Percentiles rank a stretch among this genome's conserved stretches.
Evolutionary conservation across 2,329 filamentous ascomycete genomes (phyloP).

Genomic region (Penicillium brasilianum): DNA sequence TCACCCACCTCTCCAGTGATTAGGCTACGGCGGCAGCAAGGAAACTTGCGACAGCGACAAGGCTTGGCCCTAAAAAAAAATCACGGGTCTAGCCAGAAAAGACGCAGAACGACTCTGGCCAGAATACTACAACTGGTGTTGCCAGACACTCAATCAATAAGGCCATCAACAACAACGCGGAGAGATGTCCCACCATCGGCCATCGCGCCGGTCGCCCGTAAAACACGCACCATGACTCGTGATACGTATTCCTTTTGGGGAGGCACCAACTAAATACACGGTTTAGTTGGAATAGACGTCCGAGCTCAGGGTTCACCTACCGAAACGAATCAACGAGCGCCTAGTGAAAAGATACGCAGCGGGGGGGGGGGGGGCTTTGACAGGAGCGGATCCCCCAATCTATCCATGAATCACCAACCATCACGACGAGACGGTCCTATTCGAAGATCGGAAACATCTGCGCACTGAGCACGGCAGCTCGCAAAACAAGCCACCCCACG

Average conservation of each 20-base stretch:
- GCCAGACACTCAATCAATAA: neutral
- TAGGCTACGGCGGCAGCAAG: neutral
- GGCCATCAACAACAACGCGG: neutral
- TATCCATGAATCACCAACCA: too few species aligned
- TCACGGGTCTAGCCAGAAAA: neutral
- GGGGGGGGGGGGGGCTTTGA: slow-evolving; percentile 6
- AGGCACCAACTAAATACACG: neutral
- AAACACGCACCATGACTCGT: neutral
- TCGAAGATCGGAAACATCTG: neutral
- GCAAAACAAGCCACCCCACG: slow-evolving; percentile 13
- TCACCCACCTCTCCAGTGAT: neutral
- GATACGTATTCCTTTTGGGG: neutral
- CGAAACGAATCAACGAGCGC: slow-evolving; percentile 4
- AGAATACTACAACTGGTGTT: too few species aligned
- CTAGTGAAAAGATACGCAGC: neutral
- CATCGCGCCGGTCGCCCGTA: slow-evolving; percentile 10
- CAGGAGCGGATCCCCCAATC: neutral
- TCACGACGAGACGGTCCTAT: too few species aligned
- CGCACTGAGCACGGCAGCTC: neutral
- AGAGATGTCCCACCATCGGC: slow-evolving; percentile 7
- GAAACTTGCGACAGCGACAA: neutral
- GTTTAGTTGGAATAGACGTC: neutral
- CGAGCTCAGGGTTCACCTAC: slow-evolving; percentile 4
- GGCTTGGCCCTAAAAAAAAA: neutral
- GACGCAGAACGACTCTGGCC: neutral